Evolutionary conservation across 805 yeast genomes (phyloP), one percentile per base, ranked within the genome.

Genomic region (Cyberlindnera japonica): DNA sequence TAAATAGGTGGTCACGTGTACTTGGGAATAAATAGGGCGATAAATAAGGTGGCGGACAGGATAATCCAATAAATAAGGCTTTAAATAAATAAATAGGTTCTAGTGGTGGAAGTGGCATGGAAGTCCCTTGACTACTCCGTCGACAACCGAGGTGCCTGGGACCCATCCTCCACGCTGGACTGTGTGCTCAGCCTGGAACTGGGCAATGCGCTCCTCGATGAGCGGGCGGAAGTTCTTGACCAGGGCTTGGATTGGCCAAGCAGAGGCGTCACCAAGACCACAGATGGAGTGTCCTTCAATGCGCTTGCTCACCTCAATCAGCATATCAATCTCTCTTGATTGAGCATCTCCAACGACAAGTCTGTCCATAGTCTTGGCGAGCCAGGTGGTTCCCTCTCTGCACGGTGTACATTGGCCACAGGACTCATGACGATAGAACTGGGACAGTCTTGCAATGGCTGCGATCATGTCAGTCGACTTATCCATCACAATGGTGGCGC

Each of bases 351-450:
- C 95, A 44, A 66, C 65, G 47, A 69, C 76, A 62, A 87, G 76
- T 59, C 95, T 76, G 60, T 81, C 83, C 95, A 87, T 87, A 77
- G 85, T 81, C 66, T 78, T 83, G 45, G 74, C 70, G 54, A 87
- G 69, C 83, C 91, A 87, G 16, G 95, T 82, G 32, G 95, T 86
- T 43, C 96, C 96, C 68, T 87, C 95, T 63, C 96, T 79, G 68
- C 95, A 87, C 44, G 95, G 95, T 4, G 95, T 87, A 71, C 95
- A 87, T 69, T 87, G 95, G 44, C 95, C 95, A 69, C 95, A 87
- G 7, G 93, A 83, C 72, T 87, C 95, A 67, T 87, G 95, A 70
- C 83, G 84, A 71, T 85, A 87, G 64, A 87, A 87, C 32, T 84
- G 79, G 32, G 91, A 65, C 57, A 87, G 77, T 64, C 95, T 75